Percentiles rank a stretch among this genome's conserved stretches.
phyloP scores from a whole-genome alignment of 495 filamentous ascomycete genomes.

The Lepidopterella palustris region DNA sequence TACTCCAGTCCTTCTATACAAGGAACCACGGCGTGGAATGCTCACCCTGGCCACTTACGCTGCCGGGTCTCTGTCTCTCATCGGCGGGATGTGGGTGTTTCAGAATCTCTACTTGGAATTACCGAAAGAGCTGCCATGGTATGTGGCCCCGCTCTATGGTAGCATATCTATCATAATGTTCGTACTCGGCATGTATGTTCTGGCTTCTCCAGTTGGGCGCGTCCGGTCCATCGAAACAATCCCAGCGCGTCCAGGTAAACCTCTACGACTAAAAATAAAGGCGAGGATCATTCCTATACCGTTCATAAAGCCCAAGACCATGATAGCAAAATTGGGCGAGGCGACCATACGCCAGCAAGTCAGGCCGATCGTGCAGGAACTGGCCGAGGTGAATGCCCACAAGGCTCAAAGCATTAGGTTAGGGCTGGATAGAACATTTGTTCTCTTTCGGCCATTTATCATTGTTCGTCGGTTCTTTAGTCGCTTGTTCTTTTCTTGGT shows the following conservation, averaged over 20 bases:
- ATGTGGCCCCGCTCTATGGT: slow-evolving; percentile 16
- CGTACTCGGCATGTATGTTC: slow-evolving; percentile 10
- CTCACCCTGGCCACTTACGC: slow-evolving; percentile 4
- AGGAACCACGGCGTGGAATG: slow-evolving; percentile 1
- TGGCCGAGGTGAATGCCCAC: background rate
- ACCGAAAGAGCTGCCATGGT: slow-evolving; percentile 13
- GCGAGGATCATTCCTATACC: slow-evolving; percentile 5
- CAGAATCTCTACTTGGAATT: slow-evolving; percentile 8
- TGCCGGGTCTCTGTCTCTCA: background rate
- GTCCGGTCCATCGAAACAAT: slow-evolving; percentile 13
- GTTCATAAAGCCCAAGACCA: slow-evolving; percentile 5
- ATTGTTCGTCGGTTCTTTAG: slow-evolving; percentile 9
- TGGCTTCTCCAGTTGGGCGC: slow-evolving; percentile 6
- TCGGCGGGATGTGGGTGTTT: slow-evolving; percentile 3
- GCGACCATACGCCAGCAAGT: slow-evolving; percentile 8
- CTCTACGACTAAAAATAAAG: slow-evolving; percentile 12
- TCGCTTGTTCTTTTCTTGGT: slow-evolving; percentile 14
- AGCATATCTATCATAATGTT: slow-evolving; percentile 3
- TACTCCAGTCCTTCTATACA: slow-evolving; percentile 16
- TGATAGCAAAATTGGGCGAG: slow-evolving; percentile 6
- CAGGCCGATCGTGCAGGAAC: background rate
- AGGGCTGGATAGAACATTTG: slow-evolving; percentile 14
- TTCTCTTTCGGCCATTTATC: slow-evolving; percentile 7
- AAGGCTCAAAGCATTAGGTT: slow-evolving; percentile 5
- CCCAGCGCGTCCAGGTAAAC: background rate